Base-by-base conservation (phyloP, 257 asterid genomes). In the Pogostemon cablin region DNA sequence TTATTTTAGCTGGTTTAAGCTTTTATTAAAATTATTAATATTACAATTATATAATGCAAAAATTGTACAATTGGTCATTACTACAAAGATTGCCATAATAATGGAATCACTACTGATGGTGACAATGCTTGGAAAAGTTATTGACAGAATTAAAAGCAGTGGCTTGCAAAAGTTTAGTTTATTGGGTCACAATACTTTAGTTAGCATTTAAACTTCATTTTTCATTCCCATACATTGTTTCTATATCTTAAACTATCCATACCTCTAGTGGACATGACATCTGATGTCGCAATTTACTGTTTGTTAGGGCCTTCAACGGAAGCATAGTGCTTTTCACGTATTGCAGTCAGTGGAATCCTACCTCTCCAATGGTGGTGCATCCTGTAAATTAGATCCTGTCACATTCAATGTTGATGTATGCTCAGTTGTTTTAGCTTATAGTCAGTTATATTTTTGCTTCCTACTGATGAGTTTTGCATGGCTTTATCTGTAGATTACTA, bases 221-320 rank as follows among this genome's bases (percentile, higher is more conserved):
- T 25, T 25, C 32, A 25, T 25, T 25, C 32, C 32, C 53, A 66
- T 10, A 61, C 55, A 10, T 5, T 12, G 34, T 52, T 59, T 68
- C 46, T 68, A 12, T 59, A 56, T 63, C 54, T 62, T 57, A 6
- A 15, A 6, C 62, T 41, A 7, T 66, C 54, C 65, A 17, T 48
- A 62, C 20, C 58, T 38, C 38, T 43, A 42, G 73, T 68, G 34
- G 9, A 39, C 40, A 6, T 56, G 25, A 7, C 57, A 53, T 55
- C 62, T 79, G 68, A 73, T 62, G 55, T 52, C 41, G 72, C 55
- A 43, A 4, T 72, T 17, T 66, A 68, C 48, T 69, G 25, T 64
- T 69, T 66, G 54, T 58, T 39, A 90, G 99, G 96, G 99, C 68
- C 84, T 90, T 66, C 95, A 86, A 62, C 89, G 88, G 32, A 90